phyloP scores from a whole-genome alignment of 208 protist species.

The Porcisia hertigi region DNA sequence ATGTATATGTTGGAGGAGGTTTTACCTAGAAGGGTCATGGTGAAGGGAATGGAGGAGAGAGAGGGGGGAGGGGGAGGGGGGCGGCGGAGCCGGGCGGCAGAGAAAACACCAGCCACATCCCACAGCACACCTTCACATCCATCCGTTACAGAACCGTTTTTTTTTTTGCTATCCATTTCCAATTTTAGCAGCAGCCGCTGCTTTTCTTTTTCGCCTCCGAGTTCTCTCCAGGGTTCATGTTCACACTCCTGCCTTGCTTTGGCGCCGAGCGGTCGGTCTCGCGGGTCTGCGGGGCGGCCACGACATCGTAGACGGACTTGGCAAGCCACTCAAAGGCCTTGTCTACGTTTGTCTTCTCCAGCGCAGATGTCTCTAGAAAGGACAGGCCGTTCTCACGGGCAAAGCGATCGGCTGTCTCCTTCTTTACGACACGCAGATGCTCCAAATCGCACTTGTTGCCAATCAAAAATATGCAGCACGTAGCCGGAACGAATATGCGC shows the following conservation, averaged over 20 bases:
- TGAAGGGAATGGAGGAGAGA: no score
- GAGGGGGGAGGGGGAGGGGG: no score
- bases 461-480: constrained; percentile 98
- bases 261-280: constrained; percentile 25
- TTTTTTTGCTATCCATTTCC: constrained; percentile 12
- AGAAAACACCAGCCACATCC: no score
- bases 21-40: no score
- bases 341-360: constrained; percentile 99
- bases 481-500: constrained; percentile 95
- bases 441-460: constrained; percentile 98
- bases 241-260: constrained; percentile 33
- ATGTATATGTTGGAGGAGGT: no score
- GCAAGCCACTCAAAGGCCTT: constrained; percentile 98
- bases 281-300: constrained; percentile 64
- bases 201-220: constrained; percentile 40
- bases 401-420: constrained; percentile 95
- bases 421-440: constrained; percentile 91
- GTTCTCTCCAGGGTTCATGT: constrained; percentile 38
- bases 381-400: constrained; percentile 95
- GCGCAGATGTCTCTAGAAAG: constrained; percentile 99
- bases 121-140: constrained; percentile 16
- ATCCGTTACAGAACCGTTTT: constrained; percentile 3
- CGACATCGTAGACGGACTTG: constrained; percentile 91
- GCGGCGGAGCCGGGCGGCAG: no score
- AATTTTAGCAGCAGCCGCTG: constrained; percentile 49